Conservation (phyloP, 129 eudicot species). For the sunflower (Helianthus annuus) region DNA sequence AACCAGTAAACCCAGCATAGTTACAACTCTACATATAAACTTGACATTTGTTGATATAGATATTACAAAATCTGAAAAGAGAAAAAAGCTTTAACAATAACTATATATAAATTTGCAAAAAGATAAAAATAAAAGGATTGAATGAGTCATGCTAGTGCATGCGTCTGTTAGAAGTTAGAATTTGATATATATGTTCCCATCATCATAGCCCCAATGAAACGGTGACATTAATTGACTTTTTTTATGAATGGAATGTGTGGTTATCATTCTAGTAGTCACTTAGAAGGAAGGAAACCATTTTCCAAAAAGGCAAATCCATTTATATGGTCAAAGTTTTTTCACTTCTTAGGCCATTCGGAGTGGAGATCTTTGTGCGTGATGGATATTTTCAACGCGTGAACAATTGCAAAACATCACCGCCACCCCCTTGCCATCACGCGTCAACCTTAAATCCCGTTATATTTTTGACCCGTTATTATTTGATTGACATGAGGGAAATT, state of each 20-base stretch:
- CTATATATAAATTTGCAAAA: neutral
- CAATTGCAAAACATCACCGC: too few species aligned
- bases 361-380: too few species aligned
- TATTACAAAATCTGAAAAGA: neutral
- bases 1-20: too few species aligned
- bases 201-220: constrained; percentile 2
- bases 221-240: constrained; percentile 16
- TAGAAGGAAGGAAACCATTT: constrained; percentile 52
- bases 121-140: neutral
- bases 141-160: constrained; percentile 19
- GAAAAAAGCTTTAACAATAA: neutral
- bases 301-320: constrained; percentile 9
- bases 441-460: too few species aligned
- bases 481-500: too few species aligned
- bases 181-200: constrained; percentile 20
- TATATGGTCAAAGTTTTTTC: too few species aligned
- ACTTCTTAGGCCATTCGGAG: too few species aligned
- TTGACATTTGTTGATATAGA: too few species aligned
- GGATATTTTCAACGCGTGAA: too few species aligned
- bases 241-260: constrained; percentile 30
- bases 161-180: constrained; percentile 41
- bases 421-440: too few species aligned
- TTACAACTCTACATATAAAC: too few species aligned
- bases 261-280: constrained; percentile 45
- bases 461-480: too few species aligned